Conservation (phyloP, 768 basidiomycete genomes). For the Terana coerulea region DNA sequence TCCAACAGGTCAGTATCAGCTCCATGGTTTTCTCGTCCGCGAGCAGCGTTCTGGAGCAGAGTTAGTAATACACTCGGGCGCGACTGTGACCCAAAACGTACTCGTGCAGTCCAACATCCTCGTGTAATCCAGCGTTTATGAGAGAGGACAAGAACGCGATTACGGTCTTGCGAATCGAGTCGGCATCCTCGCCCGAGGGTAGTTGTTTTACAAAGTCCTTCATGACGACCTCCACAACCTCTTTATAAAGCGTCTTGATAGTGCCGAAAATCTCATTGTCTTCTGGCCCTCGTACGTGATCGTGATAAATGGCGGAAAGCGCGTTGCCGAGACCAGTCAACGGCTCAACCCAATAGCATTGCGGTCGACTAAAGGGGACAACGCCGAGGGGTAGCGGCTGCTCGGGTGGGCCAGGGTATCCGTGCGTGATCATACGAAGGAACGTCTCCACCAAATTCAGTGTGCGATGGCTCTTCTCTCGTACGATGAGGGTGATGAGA, state of each 20-base stretch:
- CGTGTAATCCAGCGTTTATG: too few relatives aligned
- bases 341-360: background rate
- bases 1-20: constrained; percentile 2
- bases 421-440: background rate
- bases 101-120: too few relatives aligned
- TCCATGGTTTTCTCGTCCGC: background rate
- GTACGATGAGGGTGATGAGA: background rate
- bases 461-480: background rate
- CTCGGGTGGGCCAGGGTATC: background rate
- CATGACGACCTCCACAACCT: background rate
- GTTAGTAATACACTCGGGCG: background rate
- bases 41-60: background rate
- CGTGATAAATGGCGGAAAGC: background rate
- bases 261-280: background rate
- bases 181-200: background rate
- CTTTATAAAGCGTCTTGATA: background rate
- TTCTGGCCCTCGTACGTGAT: background rate
- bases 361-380: background rate
- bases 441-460: background rate
- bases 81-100: too few relatives aligned
- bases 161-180: background rate
- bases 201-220: background rate
- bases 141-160: too few relatives aligned
- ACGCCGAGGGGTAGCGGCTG: background rate
- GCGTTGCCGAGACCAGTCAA: background rate